Evolutionary conservation across 2,329 filamentous ascomycete genomes (phyloP), one percentile per base, ranked within the genome.

Genomic region (Fusarium torreyae): DNA sequence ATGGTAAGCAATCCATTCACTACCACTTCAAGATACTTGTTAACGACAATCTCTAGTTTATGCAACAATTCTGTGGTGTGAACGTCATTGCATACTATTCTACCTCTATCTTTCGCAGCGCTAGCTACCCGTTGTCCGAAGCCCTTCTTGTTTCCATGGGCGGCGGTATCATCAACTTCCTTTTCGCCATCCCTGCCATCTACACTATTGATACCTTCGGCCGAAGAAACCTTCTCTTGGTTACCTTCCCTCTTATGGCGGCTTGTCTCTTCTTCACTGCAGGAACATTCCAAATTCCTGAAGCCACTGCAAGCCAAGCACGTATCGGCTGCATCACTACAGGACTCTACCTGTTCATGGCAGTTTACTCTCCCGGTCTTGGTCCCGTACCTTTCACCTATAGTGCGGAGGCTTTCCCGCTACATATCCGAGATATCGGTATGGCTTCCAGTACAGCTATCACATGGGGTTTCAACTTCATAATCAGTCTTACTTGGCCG

Each of bases 381-480:
- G 87, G 87, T 0, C 86, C 87, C 0, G 87, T 89, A 0, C 86
- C 87, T 0, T 88, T 88, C 68, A 88, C 86, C 0, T 89, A 89
- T 73, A 87, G 85, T 0, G 87, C 87, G 1, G 87, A 89, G 68
- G 87, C 86, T 0, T 88, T 88, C 67, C 86, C 87, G 1, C 76
- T 88, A 0, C 87, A 88, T 44, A 82, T 88, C 13, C 82, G 87
- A 49, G 84, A 85, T 11, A 82, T 86, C 54, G 86, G 86, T 15
- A 88, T 88, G 86, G 82, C 84, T 0, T 79, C 84, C 0, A 78
- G 80, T 15, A 82, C 80, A 0, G 78, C 81, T 0, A 80, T 80
- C 14, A 80, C 77, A 1, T 82, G 80, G 81, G 76, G 78, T 1
- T 82, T 80, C 70, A 80, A 80, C 65, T 80, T 80, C 43, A 74